A percentile compares a stretch with the other conserved stretches of the same genome.
phyloP scores from a whole-genome alignment of 805 yeast genomes.

The Candida boleticola region DNA sequence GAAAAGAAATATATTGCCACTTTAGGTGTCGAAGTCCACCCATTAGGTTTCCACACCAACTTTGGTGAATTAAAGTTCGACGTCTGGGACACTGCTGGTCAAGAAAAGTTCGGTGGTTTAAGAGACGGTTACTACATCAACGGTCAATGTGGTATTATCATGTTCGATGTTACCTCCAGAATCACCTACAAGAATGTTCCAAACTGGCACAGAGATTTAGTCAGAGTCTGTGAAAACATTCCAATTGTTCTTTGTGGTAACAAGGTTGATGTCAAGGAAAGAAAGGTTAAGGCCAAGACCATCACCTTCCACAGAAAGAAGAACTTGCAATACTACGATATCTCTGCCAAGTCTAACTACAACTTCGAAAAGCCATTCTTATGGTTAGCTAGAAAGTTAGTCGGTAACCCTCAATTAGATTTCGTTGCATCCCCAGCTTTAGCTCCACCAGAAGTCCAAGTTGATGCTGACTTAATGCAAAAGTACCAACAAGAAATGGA shows the following conservation, averaged over 20 bases:
- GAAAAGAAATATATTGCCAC: constrained; percentile 99
- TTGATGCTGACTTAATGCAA: constrained; percentile 94
- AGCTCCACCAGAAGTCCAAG: constrained; percentile 99
- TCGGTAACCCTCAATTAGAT: constrained; percentile 96
- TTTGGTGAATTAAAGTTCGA: constrained; percentile 98
- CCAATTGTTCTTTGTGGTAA: constrained; percentile 99
- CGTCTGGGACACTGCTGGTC: constrained; percentile 99
- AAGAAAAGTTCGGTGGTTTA: constrained; percentile 99
- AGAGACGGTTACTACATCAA: constrained; percentile 99
- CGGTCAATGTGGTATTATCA: constrained; percentile 99
- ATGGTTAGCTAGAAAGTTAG: constrained; percentile 99
- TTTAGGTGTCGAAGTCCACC: constrained; percentile 99
- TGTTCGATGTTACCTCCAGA: constrained; percentile 99
- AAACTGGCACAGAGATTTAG: constrained; percentile 99
- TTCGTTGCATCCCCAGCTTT: constrained; percentile 99
- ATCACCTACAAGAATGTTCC: constrained; percentile 99
- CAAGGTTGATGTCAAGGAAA: constrained; percentile 99
- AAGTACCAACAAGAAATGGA: constrained; percentile 99
- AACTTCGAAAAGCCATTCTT: constrained; percentile 99
- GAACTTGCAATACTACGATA: constrained; percentile 98
- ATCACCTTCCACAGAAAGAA: constrained; percentile 99
- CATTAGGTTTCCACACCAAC: constrained; percentile 96
- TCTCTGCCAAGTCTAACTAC: constrained; percentile 99
- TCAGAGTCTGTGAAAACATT: constrained; percentile 99
- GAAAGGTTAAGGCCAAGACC: constrained; percentile 99